phyloP scores from a whole-genome alignment of 75 land plant genomes.

The Chamaecyparis obtusa region DNA sequence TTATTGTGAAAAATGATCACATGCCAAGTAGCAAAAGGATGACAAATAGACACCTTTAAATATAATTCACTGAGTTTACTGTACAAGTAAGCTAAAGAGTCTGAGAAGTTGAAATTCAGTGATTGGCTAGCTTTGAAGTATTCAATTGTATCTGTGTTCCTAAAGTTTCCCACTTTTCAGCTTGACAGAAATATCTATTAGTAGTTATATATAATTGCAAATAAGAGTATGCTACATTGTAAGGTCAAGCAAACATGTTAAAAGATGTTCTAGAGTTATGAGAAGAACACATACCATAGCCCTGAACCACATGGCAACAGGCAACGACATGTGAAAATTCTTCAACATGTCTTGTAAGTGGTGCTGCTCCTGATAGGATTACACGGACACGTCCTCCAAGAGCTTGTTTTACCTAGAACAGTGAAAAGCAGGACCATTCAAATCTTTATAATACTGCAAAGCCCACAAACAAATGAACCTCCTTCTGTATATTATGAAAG shows the following conservation, averaged over 20 bases:
- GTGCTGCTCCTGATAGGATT: slow-evolving; percentile 96
- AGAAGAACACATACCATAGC: slow-evolving; percentile 73
- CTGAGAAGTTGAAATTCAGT: neutral
- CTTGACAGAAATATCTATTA: neutral
- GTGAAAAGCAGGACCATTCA: slow-evolving; percentile 2
- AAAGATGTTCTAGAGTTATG: neutral
- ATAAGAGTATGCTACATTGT: neutral
- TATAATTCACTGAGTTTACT: neutral
- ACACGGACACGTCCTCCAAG: slow-evolving; percentile 95
- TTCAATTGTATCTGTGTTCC: neutral
- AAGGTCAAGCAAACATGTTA: neutral
- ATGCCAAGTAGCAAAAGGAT: neutral
- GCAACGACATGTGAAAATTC: slow-evolving; percentile 77
- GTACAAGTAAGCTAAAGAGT: neutral
- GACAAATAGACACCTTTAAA: neutral
- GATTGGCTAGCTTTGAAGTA: neutral
- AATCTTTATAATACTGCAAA: neutral
- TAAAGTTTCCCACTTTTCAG: neutral
- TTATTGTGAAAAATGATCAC: neutral
- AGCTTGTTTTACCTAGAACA: slow-evolving; percentile 52
- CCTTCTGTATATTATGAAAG: neutral
- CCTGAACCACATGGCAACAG: slow-evolving; percentile 93
- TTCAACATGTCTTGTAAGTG: slow-evolving; percentile 90
- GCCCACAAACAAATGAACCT: neutral
- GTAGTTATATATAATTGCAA: neutral